These are phyloP conservation scores for Solanum clarkiae DNA, from an alignment of 257 asterid genomes.

Conservation along the genomic window DNA sequence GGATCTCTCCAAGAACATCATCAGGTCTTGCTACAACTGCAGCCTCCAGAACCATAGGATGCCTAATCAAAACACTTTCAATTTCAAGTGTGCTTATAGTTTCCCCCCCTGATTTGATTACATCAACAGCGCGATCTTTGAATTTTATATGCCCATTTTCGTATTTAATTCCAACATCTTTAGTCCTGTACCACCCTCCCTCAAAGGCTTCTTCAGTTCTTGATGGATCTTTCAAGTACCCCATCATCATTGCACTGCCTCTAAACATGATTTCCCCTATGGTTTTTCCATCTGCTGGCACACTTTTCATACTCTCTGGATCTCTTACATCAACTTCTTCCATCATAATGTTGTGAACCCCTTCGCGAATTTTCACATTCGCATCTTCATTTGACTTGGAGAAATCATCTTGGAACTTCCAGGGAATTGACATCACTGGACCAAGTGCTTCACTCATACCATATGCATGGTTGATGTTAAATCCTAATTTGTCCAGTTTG, in stretches of 20 bases:
- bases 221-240: constrained; percentile 34
- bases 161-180: constrained; percentile 51
- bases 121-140: constrained; percentile 48
- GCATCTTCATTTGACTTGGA: constrained; percentile 6
- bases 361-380: constrained; percentile 28
- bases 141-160: constrained; percentile 36
- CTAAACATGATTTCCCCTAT: constrained; percentile 62
- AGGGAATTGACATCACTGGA: constrained; percentile 22
- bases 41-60: constrained; percentile 47
- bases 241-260: constrained; percentile 55
- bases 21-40: constrained; percentile 66
- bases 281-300: constrained; percentile 42
- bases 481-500: constrained; percentile 36
- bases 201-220: constrained; percentile 40
- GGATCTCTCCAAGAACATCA: constrained; percentile 50
- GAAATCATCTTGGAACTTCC: constrained; percentile 18
- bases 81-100: constrained; percentile 47
- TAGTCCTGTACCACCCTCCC: constrained; percentile 67
- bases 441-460: constrained; percentile 78
- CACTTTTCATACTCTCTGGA: constrained; percentile 44
- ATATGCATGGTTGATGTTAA: constrained; percentile 24
- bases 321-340: constrained; percentile 49
- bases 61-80: constrained; percentile 30
- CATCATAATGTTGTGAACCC: constrained; percentile 29
- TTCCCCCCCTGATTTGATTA: constrained; percentile 37